Percentiles rank a stretch among this genome's conserved stretches.
Evolutionary conservation across 1,284 basidiomycete genomes (phyloP).

Genomic region (Vanrija sp.): DNA sequence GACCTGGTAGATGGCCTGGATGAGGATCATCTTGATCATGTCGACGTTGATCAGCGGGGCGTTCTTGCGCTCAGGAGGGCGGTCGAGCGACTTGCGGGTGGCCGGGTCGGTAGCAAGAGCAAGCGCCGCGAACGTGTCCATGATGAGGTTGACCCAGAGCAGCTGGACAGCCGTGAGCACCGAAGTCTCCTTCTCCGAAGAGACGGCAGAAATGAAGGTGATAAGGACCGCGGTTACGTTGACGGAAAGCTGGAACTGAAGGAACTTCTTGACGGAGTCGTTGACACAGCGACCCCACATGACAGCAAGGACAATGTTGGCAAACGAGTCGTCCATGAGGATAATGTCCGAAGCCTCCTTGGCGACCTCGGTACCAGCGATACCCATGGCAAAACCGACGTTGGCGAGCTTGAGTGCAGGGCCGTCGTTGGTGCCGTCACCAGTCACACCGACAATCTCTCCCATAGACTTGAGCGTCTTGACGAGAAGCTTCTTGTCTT

Average conservation of each 20-base stretch:
- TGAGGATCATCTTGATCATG: constrained; percentile 92
- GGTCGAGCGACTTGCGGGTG: constrained; percentile 70
- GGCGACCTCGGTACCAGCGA: constrained; percentile 96
- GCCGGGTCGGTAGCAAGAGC: constrained; percentile 96
- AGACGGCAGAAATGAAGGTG: constrained; percentile 86
- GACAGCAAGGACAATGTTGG: constrained; percentile 92
- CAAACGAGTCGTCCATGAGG: constrained; percentile 96
- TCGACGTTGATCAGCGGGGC: constrained; percentile 84
- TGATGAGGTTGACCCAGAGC: constrained; percentile 70
- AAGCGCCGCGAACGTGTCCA: constrained; percentile 97
- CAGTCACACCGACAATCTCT: constrained; percentile 94
- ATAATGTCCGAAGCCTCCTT: constrained; percentile 99
- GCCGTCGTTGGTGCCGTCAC: constrained; percentile 97
- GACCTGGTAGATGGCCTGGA: constrained; percentile 87
- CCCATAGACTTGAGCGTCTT: constrained; percentile 81
- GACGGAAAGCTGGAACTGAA: constrained; percentile 96
- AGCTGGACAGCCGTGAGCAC: constrained; percentile 92
- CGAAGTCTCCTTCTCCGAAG: constrained; percentile 70
- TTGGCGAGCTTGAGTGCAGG: constrained; percentile 92
- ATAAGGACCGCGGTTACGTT: constrained; percentile 94
- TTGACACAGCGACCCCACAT: constrained; percentile 99
- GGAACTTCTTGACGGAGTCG: constrained; percentile 93
- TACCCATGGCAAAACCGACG: constrained; percentile 97
- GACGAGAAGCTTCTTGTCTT: constrained; percentile 93
- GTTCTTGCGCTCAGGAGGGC: constrained; percentile 83